phyloP scores from a whole-genome alignment of 2,329 filamentous ascomycete species.

The Hypoxylon sp. region DNA sequence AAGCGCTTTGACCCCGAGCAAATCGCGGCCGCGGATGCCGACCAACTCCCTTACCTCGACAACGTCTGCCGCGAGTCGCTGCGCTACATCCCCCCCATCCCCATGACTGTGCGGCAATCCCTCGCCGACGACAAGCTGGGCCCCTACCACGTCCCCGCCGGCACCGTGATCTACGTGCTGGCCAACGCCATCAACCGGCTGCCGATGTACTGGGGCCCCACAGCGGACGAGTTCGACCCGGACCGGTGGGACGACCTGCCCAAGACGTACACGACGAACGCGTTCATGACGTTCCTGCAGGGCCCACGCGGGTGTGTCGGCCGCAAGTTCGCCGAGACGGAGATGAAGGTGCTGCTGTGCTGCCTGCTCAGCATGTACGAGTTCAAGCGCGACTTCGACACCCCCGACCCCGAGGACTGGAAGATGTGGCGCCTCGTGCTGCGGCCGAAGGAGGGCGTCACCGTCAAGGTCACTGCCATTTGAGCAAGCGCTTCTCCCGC shows the following conservation, averaged over 20 bases:
- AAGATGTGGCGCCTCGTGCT: conserved; percentile 66
- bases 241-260: conserved; percentile 60
- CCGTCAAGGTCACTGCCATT: conserved; percentile 56
- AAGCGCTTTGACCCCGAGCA: conserved; percentile 52
- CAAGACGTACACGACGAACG: conserved; percentile 56
- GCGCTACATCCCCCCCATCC: conserved; percentile 62
- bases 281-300: conserved; percentile 55
- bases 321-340: conserved; percentile 53
- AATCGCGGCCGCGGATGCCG: conserved; percentile 55
- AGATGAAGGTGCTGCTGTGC: conserved; percentile 57
- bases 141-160: conserved; percentile 58
- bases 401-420: conserved; percentile 60
- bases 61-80: conserved; percentile 64
- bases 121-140: conserved; percentile 58
- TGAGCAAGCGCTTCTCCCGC: conserved; percentile 5
- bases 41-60: conserved; percentile 61
- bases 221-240: conserved; percentile 59
- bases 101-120: conserved; percentile 62
- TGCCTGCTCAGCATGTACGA: conserved; percentile 54
- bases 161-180: conserved; percentile 61
- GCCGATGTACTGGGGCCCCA: conserved; percentile 59
- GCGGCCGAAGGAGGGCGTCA: conserved; percentile 61
- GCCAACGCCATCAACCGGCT: conserved; percentile 60
- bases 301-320: conserved; percentile 53
- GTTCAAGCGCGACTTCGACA: conserved; percentile 55